These are phyloP conservation scores for Cardiospermum halicacabum DNA, from an alignment of 345 rosid genomes.

Conservation along the genomic window DNA sequence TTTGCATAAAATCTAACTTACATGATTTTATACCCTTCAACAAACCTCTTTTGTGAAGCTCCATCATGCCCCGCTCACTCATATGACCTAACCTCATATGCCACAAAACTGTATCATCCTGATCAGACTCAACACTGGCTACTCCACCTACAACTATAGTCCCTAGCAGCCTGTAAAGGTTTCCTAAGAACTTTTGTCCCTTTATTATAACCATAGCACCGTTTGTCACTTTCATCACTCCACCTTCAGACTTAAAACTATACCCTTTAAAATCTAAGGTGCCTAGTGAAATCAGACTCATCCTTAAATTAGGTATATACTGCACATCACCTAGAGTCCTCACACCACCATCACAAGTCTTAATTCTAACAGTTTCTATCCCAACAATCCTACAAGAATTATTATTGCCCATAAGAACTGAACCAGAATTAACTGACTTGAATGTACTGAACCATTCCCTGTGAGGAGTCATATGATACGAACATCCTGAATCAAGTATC, in stretches of 20 bases:
- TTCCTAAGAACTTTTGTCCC: no score
- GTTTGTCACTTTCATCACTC: no score
- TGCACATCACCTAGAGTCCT: neutral
- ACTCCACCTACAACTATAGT: no score
- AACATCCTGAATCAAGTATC: no score
- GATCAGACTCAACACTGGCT: no score
- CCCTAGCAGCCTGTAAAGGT: no score
- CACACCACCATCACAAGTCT: neutral
- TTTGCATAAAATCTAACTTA: neutral
- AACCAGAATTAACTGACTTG: neutral
- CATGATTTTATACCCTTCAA: neutral
- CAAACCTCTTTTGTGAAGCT: neutral
- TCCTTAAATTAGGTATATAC: neutral
- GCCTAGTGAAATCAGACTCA: neutral
- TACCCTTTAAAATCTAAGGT: neutral
- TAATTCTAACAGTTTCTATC: neutral
- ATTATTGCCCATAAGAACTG: neutral
- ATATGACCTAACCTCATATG: neutral
- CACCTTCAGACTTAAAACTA: neutral
- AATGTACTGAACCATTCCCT: neutral
- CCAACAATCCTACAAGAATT: neutral
- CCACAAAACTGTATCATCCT: neutral
- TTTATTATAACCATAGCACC: no score
- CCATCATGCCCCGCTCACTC: neutral
- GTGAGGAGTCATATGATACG: neutral